phyloP scores from a whole-genome alignment of 2,329 filamentous ascomycete species.

The Diaporthe caulivora region DNA sequence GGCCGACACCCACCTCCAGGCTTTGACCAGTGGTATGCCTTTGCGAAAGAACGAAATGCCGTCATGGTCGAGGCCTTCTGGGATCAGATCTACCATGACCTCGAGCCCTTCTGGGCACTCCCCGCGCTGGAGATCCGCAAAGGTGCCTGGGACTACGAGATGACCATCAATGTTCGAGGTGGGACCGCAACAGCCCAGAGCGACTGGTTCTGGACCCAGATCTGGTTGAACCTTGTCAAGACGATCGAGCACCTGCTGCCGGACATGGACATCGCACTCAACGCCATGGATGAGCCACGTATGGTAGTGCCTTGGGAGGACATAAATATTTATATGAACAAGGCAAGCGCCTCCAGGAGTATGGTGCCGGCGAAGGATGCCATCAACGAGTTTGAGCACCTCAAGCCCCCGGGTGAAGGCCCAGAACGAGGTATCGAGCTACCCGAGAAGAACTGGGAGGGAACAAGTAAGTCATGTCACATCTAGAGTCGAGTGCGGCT shows the following conservation, averaged over 20 bases:
- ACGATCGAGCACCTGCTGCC: slow-evolving; percentile 68
- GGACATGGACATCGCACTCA: slow-evolving; percentile 77
- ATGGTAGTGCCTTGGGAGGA: slow-evolving; percentile 74
- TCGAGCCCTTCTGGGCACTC: slow-evolving; percentile 71
- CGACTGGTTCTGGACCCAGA: slow-evolving; percentile 70
- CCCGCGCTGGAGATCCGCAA: slow-evolving; percentile 56
- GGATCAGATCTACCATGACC: slow-evolving; percentile 73
- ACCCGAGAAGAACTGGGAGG: slow-evolving; percentile 62
- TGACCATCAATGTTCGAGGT: slow-evolving; percentile 70
- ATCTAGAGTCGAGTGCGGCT: neutral
- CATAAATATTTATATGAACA: slow-evolving; percentile 65
- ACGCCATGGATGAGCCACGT: slow-evolving; percentile 76
- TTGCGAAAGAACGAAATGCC: slow-evolving; percentile 64
- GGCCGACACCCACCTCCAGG: slow-evolving; percentile 73
- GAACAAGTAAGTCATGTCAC: slow-evolving; percentile 56
- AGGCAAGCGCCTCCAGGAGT: slow-evolving; percentile 61
- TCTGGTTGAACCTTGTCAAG: slow-evolving; percentile 67
- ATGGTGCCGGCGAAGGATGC: slow-evolving; percentile 60
- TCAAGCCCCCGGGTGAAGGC: slow-evolving; percentile 54
- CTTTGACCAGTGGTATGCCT: slow-evolving; percentile 72
- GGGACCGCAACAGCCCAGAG: slow-evolving; percentile 63
- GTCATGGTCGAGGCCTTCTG: slow-evolving; percentile 74
- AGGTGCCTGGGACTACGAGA: slow-evolving; percentile 68
- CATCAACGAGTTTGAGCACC: slow-evolving; percentile 56
- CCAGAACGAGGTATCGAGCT: slow-evolving; percentile 51